Base-by-base conservation (phyloP, 257 asterid genomes). In the Capsicum chinense region DNA sequence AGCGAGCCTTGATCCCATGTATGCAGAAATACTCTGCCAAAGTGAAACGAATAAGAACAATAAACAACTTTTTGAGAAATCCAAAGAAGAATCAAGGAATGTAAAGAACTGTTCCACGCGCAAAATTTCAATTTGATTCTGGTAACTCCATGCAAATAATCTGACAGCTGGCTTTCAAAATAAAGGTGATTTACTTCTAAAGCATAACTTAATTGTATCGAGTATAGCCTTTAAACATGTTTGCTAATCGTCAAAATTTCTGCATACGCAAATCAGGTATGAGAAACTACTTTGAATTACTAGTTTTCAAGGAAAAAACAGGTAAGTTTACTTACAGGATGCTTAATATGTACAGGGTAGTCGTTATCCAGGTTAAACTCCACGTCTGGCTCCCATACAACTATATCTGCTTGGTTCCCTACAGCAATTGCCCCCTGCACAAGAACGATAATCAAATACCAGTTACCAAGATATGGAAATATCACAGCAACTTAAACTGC, bases 331-430 rank as follows among this genome's bases (percentile, higher is more conserved):
- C 83, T 21, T 92, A 96, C 99, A 86, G 91, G 97, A 82, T 97
- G 97, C 89, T 91, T 94, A 35, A 85, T 83, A 89, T 89, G 88
- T 44, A 93, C 89, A 44, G 92, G 93, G 59, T 93, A 92, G 83
- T 87, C 82, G 13, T 91, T 89, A 44, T 93, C 93, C 21, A 96
- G 94, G 78, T 92, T 89, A 70, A 97, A 89, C 63, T 93, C 97
- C 33, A 57, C 86, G 81, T 93, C 99, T 35, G 99, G 98, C 71
- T 94, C 93, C 99, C 99, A 97, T 42, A 92, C 97, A 1, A 90
- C 97, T 66, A 97, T 85, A 86, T 97, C 99, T 67, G 99, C 98
- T 84, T 97, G 88, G 74, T 92, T 90, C 9, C 98, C 98, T 0
- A 79, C 83, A 60, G 84, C 89, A 81, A 96, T 92, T 70, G 90